Base-by-base conservation (phyloP, 768 basidiomycete species). In the Favolaschia claudopus region DNA sequence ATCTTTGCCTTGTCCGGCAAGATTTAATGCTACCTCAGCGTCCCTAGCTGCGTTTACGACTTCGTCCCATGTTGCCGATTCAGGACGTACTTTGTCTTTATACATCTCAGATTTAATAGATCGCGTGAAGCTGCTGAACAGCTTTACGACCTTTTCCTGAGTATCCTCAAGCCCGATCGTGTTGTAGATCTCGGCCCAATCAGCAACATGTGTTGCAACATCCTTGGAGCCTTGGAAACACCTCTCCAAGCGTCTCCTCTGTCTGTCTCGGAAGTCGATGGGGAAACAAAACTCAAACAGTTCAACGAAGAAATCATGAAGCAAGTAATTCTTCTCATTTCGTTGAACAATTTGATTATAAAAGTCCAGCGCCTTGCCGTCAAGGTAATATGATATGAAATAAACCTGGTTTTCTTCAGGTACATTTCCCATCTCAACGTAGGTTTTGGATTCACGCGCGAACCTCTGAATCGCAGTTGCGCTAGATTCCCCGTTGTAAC, bases 221-320 rank as follows among this genome's bases (percentile, higher is more conserved):
- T 47, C 60, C 15, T 36, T 31, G 13, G 31, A 27, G 20, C 45
- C 22, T 25, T 60, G 58, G 34, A 29, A 31, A 20, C 28, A 46
- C 13, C 22, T 22, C 22, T 36, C 25, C 22, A 44, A 28, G 6
- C 34, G 24, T 17, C n/a, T 46, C 9, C 55, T 17, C 49, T 47
- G 46, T 27, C 38, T 43, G n/a, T 47, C 32, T 15, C 24, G 34
- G 55, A 46, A 77, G 33, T 74, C 64, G 0, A 67, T 42, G 0
- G 76, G 76, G 62, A 78, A 79, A 25, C 76, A 76, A 25, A 74
- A 74, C 27, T 77, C 67, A 49, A 75, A 77, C 10, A 79, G 15
- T 28, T 66, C 70, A 3, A 51, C 29, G 50, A 76, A 76, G 56
- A 78, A 77, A 0, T 65, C n/a, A 7, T 62, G 24, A 0, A 77